Evolutionary conservation across 495 filamentous ascomycete species (phyloP), one percentile per base, ranked within the genome.

Genomic region (Penicillium soppii): DNA sequence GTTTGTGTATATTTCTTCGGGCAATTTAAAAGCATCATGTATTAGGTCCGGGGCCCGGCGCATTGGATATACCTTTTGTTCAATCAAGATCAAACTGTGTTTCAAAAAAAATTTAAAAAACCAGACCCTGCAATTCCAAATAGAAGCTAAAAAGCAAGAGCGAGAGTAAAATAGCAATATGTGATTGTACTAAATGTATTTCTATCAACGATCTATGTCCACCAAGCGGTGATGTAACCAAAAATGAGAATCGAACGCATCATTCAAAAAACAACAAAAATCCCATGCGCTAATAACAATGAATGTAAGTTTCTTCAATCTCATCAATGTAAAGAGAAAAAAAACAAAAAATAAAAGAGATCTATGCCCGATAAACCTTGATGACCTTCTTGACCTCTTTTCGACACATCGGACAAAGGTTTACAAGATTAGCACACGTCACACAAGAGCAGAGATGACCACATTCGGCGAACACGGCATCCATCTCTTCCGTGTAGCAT

Each of bases 361-460:
- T 52, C 52, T 57, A 76, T 49, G 72, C 79, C 50, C 67, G 64
- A 58, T 75, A 85, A 41, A 86, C 74, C 70, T 81, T 83, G 48
- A 85, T 76, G 30, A 82, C 78, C 40, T 62, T 77, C 56, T 77
- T 62, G 37, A 87, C 81, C 47, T 66, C 72, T 70, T 78, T 80
- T 52, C 84, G 75, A 56, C 84, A 88, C 43, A 87, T 79, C 38
- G 84, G 84, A 58, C 84, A 88, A 35, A 72, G 67, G 26, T 84
- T 81, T n/a, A 88, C 74, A 58, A 78, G 75, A 40, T 73, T 75
- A 25, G 84, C 84, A 54, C 84, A 88, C 17, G 72, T 73, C 50
- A 83, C 68, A 50, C 84, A 88, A 2, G 84, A 80, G 43, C 79
- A 79, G 35, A 88, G 78, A 58, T 88, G 84, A 1, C 84, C 84